Evolutionary conservation across 2,329 filamentous ascomycete species (phyloP).

Genomic region (Davidsoniella australis): DNA sequence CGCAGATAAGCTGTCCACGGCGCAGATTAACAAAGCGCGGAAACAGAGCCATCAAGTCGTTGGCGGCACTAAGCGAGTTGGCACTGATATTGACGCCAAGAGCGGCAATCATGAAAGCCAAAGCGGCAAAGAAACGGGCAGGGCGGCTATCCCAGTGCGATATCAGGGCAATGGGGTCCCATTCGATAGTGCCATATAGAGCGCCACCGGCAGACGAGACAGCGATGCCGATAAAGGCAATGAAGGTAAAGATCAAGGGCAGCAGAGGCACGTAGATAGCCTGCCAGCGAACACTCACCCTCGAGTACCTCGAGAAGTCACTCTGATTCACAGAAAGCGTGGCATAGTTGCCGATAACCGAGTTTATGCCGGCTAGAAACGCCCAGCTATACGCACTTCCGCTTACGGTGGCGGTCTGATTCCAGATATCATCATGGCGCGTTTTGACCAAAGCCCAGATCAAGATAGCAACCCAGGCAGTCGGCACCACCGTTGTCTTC

Average conservation of each 20-base stretch:
- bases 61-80: constrained; percentile 12
- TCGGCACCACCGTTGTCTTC: constrained; percentile 19
- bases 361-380: constrained; percentile 26
- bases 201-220: constrained; percentile 25
- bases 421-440: constrained; percentile 14
- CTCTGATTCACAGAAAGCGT: constrained; percentile 33
- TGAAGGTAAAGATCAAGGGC: constrained; percentile 26
- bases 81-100: constrained; percentile 15
- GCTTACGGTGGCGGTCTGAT: constrained; percentile 15
- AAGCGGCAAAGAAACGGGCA: constrained; percentile 31
- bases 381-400: constrained; percentile 29
- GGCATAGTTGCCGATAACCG: constrained; percentile 31
- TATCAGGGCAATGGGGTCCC: constrained; percentile 27
- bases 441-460: constrained; percentile 22
- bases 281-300: constrained; percentile 6
- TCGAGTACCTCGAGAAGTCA: constrained; percentile 20
- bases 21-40: constrained; percentile 12
- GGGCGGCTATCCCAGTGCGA: constrained; percentile 24
- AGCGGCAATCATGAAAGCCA: constrained; percentile 32
- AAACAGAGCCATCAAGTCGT: constrained; percentile 12
- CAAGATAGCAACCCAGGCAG: constrained; percentile 15
- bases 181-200: constrained; percentile 25
- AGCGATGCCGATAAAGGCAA: constrained; percentile 26
- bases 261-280: constrained; percentile 15
- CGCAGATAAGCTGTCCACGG: constrained; percentile 11